These are phyloP conservation scores for Carex myosuroides DNA, from an alignment of 176 grass and related monocot species.

Conservation along the genomic window DNA sequence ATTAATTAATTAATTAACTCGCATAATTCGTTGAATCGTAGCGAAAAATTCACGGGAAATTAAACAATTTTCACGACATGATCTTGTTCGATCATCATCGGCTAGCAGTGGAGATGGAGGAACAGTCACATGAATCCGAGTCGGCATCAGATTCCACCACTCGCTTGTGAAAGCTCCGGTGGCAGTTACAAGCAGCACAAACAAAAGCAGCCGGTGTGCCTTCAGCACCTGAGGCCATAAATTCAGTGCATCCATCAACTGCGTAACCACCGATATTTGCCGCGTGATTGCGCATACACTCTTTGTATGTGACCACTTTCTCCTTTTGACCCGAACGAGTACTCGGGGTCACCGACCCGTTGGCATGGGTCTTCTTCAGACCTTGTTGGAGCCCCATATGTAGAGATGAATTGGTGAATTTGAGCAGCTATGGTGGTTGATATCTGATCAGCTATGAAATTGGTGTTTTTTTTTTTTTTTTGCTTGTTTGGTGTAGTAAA, in stretches of 20 bases:
- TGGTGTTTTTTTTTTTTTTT: neutral
- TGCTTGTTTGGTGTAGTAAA: neutral
- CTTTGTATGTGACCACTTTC: constrained; percentile 39
- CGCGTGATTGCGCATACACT: constrained; percentile 66
- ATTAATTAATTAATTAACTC: constrained; percentile 7
- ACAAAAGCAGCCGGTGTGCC: constrained; percentile 48
- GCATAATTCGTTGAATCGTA: neutral
- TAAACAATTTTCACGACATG: neutral
- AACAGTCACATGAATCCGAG: constrained; percentile 21
- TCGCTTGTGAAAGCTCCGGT: constrained; percentile 65
- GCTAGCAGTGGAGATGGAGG: constrained; percentile 13
- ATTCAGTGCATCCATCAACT: constrained; percentile 68
- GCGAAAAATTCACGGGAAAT: neutral
- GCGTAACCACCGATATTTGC: constrained; percentile 60
- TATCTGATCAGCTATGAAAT: neutral
- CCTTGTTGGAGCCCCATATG: constrained; percentile 19
- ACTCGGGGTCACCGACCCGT: neutral
- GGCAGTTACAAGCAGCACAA: constrained; percentile 61
- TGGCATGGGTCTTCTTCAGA: constrained; percentile 13
- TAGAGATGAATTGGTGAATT: neutral
- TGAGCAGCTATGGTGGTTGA: neutral
- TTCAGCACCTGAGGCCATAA: constrained; percentile 53
- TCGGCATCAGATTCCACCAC: constrained; percentile 17
- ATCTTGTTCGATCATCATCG: neutral
- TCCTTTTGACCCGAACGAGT: constrained; percentile 10